Evolutionary conservation across 1,284 basidiomycete genomes (phyloP), one percentile per base, ranked within the genome.

Genomic region (Heterobasidion parviporum): DNA sequence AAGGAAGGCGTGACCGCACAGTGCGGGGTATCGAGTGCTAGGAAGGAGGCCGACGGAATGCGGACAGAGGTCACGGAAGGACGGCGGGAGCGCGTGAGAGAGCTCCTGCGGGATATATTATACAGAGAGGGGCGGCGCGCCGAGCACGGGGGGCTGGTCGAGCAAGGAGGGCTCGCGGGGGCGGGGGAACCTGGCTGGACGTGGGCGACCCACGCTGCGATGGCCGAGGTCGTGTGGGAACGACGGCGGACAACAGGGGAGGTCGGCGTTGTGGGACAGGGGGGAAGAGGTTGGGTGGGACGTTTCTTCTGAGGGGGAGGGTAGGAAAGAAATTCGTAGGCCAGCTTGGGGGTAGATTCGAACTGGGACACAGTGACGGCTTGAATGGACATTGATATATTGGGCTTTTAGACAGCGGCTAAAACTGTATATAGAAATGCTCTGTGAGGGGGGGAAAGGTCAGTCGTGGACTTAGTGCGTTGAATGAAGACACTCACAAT

Each of bases 141-240:
- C 53, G 62, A 55, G 48, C 63, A 60, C 50, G 41, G 63, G 61
- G n/a, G 62, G 58, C 54, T n/a, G 6, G 41, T 2, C 26, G 26
- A 26, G 5, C 26, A 26, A 5, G 77, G 74, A 33, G 68, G 67
- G 33, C 50, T 58, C 3, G 55, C 54, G 0, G 81, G 78, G 0
- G 78, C 72, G 9, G 85, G 85, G 14, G 85, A 82, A 14, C 85
- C 86, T 5, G 86, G 86, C 50, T 83, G 80, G 54, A 88, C 82
- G 60, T 72, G 74, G 18, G 80, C 69, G 6, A 78, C 78, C 85
- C 85, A 87, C 50, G 75, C 63, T 38, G 76, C 61, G 48, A 87
- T 83, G 33, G 61, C 44, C 34, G 68, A 66, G 65, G 67, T 69
- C 33, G 73, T 70, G 58, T 64, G 69, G 32, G 73, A 76, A 56